Evolutionary conservation across 345 rosid species (phyloP), one percentile per base, ranked within the genome.

Genomic region (Rhizophora apiculata): DNA sequence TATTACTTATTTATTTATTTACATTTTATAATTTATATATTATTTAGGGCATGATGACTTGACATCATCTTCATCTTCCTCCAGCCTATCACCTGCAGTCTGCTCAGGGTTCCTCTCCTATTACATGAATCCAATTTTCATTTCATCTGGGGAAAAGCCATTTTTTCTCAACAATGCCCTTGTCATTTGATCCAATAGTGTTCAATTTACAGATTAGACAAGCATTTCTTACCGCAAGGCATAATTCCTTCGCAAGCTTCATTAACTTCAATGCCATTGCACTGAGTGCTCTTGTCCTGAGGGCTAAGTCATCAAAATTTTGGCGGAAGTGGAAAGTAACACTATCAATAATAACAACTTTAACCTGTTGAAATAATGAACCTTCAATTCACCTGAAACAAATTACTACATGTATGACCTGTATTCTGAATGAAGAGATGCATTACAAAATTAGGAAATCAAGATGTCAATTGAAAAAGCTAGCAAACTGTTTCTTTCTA

Each of bases 251-350:
- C 59, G 97, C 96, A 77, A 95, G 85, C 77, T 87, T 88, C 96
- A 90, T 86, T 78, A 95, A 82, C 85, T 95, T 95, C 58, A 87
- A 78, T 37, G 97, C 90, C 88, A 95, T 83, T 75, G 82, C 92
- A 72, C 87, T 76, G 4, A 95, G 97, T 24, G 87, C 79, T 46
- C 91, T 85, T 30, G 99, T 94, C 68, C 99, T 81, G 37, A 81
- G 87, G 57, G 85, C 89, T 68, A 92, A 67, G 81, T 94, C 92
- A n/a, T 89, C 97, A 81, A 87, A 92, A 82, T 88, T 93, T 79
- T 94, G 99, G 49, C 96, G 97, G 86, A 94, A 89, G 82, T 91
- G 99, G 84, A 92, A 92, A 62, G 99, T 84, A 73, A 94, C 71
- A 64, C 99, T 94, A 72, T 94, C 97, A 26, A 94, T 80, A 36